Evolutionary conservation across 345 rosid species (phyloP), one percentile per base, ranked within the genome.

Genomic region (Gossypium thurberi): DNA sequence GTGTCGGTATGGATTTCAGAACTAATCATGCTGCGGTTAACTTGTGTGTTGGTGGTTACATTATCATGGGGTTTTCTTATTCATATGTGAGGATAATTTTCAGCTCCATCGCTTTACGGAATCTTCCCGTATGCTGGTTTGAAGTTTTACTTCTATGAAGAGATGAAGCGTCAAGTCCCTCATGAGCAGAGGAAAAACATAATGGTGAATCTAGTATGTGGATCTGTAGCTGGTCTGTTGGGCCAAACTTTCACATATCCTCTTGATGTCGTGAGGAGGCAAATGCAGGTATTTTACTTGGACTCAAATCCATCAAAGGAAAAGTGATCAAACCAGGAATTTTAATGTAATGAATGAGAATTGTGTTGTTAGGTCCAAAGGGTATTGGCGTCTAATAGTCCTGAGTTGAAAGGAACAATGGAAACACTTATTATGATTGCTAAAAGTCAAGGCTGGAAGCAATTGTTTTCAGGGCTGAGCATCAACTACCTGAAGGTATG

Each of bases 231-330:
- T 59, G 95, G 95, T 78, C 82, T 92, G 65, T 68, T 92, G 78
- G 97, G 97, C 56, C 98, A 94, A 85, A 94, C 98, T 25, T 89
- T 94, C 87, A 90, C 97, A 9, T 94, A 92, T 74, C 97, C 97
- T 66, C 97, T 94, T 25, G 98, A 94, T 75, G 98, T 92, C 67
- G 98, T 94, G 71, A 88, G 97, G 83, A 94, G 98, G 86, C 95
- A 94, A 78, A 92, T 94, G 97, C 97, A 90, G 93, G 97, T 88
- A 81, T 79, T 37, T 71, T 62, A 44, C 64, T 69, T 46, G 53
- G 40, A 43, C 69, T 50, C 66, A 10, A 28, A 26, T 77, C 40
- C 51, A 52, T 42, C 69, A 26, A 61, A 17, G 1, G 42, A 9
- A 12, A 53, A 72, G 48, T 53, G 26, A 68, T 43, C 47, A 18